phyloP scores from a whole-genome alignment of 108 stramenopile species.

The Skeletonema costatum region DNA sequence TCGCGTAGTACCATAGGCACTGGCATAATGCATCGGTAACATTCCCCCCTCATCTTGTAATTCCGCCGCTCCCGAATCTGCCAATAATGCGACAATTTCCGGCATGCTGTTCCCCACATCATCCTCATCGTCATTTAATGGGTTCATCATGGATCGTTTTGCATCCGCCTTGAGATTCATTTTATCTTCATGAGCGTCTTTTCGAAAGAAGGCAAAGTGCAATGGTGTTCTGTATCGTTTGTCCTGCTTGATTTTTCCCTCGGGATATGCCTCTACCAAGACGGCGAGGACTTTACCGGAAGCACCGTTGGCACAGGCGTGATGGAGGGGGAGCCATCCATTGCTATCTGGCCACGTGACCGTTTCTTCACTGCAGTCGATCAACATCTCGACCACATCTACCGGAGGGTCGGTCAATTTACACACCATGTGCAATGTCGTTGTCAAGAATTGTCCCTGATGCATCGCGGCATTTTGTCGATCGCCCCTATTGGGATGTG shows the following conservation, averaged over 20 bases:
- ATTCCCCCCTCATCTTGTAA: slow-evolving; percentile 52
- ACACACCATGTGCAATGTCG: slow-evolving; percentile 68
- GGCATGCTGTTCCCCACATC: slow-evolving; percentile 35
- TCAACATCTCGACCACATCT: slow-evolving; percentile 57
- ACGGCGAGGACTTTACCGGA: slow-evolving; percentile 18
- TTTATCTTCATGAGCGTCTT: slow-evolving; percentile 3
- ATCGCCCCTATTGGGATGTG: slow-evolving; percentile 8
- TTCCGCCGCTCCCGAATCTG: slow-evolving; percentile 51
- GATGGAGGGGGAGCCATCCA: slow-evolving; percentile 81
- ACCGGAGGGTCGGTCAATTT: slow-evolving; percentile 62
- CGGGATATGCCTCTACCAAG: slow-evolving; percentile 20
- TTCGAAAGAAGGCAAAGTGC: slow-evolving; percentile 45
- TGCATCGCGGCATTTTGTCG: slow-evolving; percentile 33
- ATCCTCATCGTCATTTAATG: slow-evolving; percentile 9
- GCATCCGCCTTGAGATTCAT: slow-evolving; percentile 1
- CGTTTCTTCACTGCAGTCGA: slow-evolving; percentile 57
- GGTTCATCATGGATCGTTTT: neutral
- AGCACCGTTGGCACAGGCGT: slow-evolving; percentile 50
- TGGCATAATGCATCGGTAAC: slow-evolving; percentile 85
- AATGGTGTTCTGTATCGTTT: slow-evolving; percentile 41
- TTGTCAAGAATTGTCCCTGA: slow-evolving; percentile 25
- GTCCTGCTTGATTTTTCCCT: slow-evolving; percentile 37
- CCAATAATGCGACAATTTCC: slow-evolving; percentile 42
- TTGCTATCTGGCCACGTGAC: slow-evolving; percentile 65
- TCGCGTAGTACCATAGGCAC: slow-evolving; percentile 73